Evolutionary conservation across 805 yeast species (phyloP).

Genomic region (Wickerhamiella sergipiensis): DNA sequence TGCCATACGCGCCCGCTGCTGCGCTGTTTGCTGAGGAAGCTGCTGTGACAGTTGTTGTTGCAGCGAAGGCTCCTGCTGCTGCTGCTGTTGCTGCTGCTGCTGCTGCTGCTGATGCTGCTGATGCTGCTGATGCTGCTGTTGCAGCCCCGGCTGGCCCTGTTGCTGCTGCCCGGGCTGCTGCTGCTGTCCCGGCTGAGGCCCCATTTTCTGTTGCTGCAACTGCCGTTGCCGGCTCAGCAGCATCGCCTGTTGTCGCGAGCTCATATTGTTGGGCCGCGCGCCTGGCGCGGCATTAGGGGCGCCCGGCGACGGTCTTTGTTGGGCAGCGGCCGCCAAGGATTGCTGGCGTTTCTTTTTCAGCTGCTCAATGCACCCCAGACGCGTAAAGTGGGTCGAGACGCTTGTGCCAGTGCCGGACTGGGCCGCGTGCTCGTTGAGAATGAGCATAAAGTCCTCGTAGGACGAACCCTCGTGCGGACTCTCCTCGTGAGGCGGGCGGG

Average conservation of each 20-base stretch:
- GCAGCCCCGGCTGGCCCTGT: constrained; percentile 4
- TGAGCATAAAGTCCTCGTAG: constrained; percentile 80
- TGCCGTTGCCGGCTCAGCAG: constrained; percentile 2
- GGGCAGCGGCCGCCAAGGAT: constrained; percentile 13
- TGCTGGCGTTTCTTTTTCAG: constrained; percentile 51
- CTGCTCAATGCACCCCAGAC: constrained; percentile 80
- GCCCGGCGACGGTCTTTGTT: constrained; percentile 11
- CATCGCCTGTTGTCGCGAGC: neutral
- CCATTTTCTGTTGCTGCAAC: constrained; percentile 18
- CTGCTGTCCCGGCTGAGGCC: constrained; percentile 19
- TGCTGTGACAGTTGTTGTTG: constrained; percentile 20
- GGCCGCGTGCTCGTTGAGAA: constrained; percentile 37
- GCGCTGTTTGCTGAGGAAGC: neutral
- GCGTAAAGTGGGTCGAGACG: constrained; percentile 53
- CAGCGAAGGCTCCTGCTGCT: constrained; percentile 7
- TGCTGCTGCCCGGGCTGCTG: constrained; percentile 15
- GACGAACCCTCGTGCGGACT: constrained; percentile 65
- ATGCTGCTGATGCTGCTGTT: constrained; percentile 9
- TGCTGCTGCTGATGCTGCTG: constrained; percentile 15
- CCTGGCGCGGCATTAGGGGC: constrained; percentile 9
- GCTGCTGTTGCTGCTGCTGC: constrained; percentile 6
- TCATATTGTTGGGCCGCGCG: neutral
- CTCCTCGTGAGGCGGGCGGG: constrained; percentile 50
- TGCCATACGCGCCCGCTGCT: neutral
- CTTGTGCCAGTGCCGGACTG: constrained; percentile 29